phyloP scores from a whole-genome alignment of 108 stramenopile genomes.

The Epithemia pelagica region DNA sequence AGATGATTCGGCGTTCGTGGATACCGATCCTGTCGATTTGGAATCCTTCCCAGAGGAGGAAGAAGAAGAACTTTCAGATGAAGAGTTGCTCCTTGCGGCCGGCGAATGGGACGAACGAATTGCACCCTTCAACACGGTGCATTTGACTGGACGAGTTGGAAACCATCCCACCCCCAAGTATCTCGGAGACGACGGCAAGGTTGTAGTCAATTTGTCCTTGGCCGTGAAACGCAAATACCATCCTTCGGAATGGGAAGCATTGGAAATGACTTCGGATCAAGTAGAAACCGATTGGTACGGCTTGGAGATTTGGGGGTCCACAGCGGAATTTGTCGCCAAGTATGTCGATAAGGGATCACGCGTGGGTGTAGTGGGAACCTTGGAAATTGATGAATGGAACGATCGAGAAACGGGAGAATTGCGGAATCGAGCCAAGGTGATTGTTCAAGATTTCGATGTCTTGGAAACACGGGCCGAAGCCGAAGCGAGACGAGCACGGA shows the following conservation, averaged over 20 bases:
- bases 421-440: conserved; percentile 39
- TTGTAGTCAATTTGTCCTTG: conserved; percentile 73
- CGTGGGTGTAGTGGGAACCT: conserved; percentile 55
- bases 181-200: conserved; percentile 77
- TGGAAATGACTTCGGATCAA: conserved; percentile 55
- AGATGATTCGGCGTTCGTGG: no score
- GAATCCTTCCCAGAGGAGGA: no score
- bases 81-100: conserved; percentile 16
- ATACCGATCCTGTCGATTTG: no score
- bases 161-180: conserved; percentile 76
- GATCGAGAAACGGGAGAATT: conserved; percentile 59
- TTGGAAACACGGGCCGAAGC: conserved; percentile 72
- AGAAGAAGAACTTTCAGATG: conserved; percentile 10
- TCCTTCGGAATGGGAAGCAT: conserved; percentile 57
- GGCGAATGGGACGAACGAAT: conserved; percentile 69
- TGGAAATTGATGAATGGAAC: conserved; percentile 56
- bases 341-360: conserved; percentile 71
- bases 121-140: conserved; percentile 68
- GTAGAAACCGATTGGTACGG: conserved; percentile 93
- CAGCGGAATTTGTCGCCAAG: conserved; percentile 78
- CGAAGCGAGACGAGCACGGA: conserved; percentile 27
- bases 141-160: conserved; percentile 80
- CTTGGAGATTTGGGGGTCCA: conserved; percentile 84
- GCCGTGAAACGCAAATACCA: conserved; percentile 84
- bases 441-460: conserved; percentile 69